Percentiles rank a stretch among this genome's conserved stretches.
Conservation (phyloP, 768 basidiomycete genomes). For the Boletus subparvulus region DNA sequence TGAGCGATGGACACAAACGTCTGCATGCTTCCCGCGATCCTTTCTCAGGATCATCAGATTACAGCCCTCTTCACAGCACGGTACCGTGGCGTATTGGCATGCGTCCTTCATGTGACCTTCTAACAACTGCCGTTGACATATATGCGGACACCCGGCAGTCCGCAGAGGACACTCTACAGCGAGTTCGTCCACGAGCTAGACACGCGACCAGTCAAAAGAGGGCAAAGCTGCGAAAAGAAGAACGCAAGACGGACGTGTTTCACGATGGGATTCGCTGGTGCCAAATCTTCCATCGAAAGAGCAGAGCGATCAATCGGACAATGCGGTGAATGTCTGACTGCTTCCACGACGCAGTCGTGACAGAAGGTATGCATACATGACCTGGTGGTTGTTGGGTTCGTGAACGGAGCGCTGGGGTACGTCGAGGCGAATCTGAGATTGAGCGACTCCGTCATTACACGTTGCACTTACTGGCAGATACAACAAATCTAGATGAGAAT, state of each 20-base stretch:
- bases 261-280: conserved; percentile 70
- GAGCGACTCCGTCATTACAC: background rate
- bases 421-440: conserved; percentile 10
- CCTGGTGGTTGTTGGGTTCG: conserved; percentile 69
- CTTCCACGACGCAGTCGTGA: conserved; percentile 70
- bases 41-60: conserved; percentile 42
- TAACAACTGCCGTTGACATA: conserved; percentile 67
- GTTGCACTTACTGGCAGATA: conserved; percentile 58
- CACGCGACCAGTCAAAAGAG: conserved; percentile 7
- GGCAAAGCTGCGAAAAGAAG: conserved; percentile 1
- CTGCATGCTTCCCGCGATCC: conserved; percentile 45
- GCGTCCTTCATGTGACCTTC: conserved; percentile 57
- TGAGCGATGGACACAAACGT: conserved; percentile 37
- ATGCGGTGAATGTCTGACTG: conserved; percentile 62
- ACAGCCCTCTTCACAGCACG: conserved; percentile 52
- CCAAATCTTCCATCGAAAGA: conserved; percentile 56
- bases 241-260: conserved; percentile 44
- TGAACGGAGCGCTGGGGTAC: conserved; percentile 59
- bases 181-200: conserved; percentile 81
- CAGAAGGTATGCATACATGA: conserved; percentile 89
- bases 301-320: conserved; percentile 86
- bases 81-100: conserved; percentile 57
- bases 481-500: conserved; percentile 60
- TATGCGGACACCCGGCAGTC: conserved; percentile 56
- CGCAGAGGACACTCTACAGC: conserved; percentile 68